phyloP scores from a whole-genome alignment of 2,329 filamentous ascomycete genomes.

The Venturia aucupariae region DNA sequence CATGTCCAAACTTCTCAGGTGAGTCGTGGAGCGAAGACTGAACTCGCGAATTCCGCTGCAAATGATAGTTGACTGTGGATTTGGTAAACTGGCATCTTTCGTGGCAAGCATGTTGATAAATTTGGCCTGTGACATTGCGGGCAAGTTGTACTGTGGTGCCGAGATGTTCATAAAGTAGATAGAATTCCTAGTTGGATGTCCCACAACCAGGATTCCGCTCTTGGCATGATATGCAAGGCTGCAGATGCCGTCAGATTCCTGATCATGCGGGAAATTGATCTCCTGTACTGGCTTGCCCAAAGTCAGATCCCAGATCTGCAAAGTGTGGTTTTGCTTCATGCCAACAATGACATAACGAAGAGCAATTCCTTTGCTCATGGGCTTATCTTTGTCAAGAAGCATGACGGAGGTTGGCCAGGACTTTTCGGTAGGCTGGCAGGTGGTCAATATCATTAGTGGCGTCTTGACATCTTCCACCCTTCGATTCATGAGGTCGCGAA shows the following conservation, averaged over 20 bases:
- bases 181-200: slow-evolving; percentile 92
- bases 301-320: slow-evolving; percentile 96
- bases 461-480: slow-evolving; percentile 62
- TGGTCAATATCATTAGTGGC: slow-evolving; percentile 77
- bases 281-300: slow-evolving; percentile 94
- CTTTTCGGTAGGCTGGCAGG: slow-evolving; percentile 81
- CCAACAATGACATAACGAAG: slow-evolving; percentile 93
- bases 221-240: slow-evolving; percentile 89
- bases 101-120: slow-evolving; percentile 72
- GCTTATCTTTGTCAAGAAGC: slow-evolving; percentile 90
- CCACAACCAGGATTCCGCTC: slow-evolving; percentile 88
- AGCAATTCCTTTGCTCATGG: slow-evolving; percentile 82
- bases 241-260: slow-evolving; percentile 95
- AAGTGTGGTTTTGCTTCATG: slow-evolving; percentile 97
- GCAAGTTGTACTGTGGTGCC: slow-evolving; percentile 81
- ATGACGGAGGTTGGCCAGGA: slow-evolving; percentile 94
- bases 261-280: slow-evolving; percentile 90
- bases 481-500: slow-evolving; percentile 60
- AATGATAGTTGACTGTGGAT: slow-evolving; percentile 89
- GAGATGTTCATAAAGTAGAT: slow-evolving; percentile 96
- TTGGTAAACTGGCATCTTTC: slow-evolving; percentile 51
- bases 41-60: slow-evolving; percentile 96
- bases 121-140: slow-evolving; percentile 72
- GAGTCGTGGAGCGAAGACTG: slow-evolving; percentile 77
- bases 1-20: slow-evolving; percentile 84